Base-by-base conservation (phyloP, 2,329 filamentous ascomycete genomes). In the Lachnellula cervina region DNA sequence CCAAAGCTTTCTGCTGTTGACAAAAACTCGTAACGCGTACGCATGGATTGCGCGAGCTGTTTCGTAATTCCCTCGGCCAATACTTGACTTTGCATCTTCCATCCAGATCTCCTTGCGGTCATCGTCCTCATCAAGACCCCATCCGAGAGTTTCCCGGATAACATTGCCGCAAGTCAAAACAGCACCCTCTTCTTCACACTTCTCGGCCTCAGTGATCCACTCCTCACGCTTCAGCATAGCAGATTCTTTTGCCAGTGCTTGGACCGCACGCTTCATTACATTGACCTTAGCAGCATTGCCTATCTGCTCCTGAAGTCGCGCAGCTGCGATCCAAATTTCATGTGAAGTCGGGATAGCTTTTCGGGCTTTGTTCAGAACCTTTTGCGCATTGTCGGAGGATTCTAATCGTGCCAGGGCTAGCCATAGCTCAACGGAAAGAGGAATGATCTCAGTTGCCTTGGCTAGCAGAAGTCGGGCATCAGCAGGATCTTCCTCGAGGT, bases 161-260 rank as follows among this genome's bases (percentile, higher is more conserved):
- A 99, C 97, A 48, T 89, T 87, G 59, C 86, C 86, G 68, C 92
- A 96, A 0, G 94, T 97, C 43, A 92, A 77, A 11, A 89, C 78
- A 16, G 92, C 91, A 6, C 90, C 92, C 70, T 97, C 94, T 55
- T 90, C 87, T 72, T 99, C 94, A 68, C 93, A 97, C 61, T 89
- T 89, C 71, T 99, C 94, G 0, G 94, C 95, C 71, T 97, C 91
- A 5, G 83, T 80, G 52, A 99, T 95, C 94, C 94, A 99, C 64
- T 97, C 92, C 70, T 99, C 94, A 42, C 95, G 87, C 72, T 96
- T 96, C 40, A 94, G 83, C 95, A 99, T 99, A 11, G 94, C 93
- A 28, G 89, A 92, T 68, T 96, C 91, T 66, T 91, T 90, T 38
- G 87, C 90, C 34, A 99, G 79, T 19, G 91, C 86, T 67, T 95